phyloP scores from a whole-genome alignment of 2,329 filamentous ascomycete genomes.

The Pseudogymnoascus sp. region DNA sequence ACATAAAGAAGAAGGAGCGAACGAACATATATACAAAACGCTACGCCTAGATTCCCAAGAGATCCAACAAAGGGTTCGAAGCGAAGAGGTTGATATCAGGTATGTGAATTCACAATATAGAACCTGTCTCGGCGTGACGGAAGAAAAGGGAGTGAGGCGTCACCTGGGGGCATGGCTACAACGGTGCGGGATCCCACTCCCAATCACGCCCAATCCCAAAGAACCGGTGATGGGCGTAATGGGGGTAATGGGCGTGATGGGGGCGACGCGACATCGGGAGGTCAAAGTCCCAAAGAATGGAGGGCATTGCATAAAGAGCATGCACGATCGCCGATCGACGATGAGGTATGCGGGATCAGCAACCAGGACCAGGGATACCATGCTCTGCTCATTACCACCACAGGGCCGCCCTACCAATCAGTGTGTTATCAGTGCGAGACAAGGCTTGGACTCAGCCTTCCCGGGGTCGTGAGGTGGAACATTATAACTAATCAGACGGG shows the following conservation, averaged over 20 bases:
- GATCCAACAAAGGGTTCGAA: not conserved
- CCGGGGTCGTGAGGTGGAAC: slow-evolving; percentile 1
- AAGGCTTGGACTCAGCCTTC: slow-evolving; percentile 8
- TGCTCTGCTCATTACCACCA: slow-evolving; percentile 7
- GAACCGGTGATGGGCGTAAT: not conserved
- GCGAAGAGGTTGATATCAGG: not conserved
- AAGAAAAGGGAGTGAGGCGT: slow-evolving; percentile 6
- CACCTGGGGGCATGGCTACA: not conserved
- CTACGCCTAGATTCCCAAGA: not conserved
- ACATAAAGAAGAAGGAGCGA: not conserved
- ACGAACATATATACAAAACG: slow-evolving; percentile 5
- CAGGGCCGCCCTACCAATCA: slow-evolving; percentile 1
- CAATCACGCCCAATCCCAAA: not conserved
- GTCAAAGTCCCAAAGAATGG: not conserved
- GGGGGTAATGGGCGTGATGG: not conserved
- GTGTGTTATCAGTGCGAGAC: not conserved
- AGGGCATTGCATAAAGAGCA: not conserved
- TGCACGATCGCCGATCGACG: slow-evolving; percentile 7
- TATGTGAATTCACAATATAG: slow-evolving; percentile 1
- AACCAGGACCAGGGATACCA: slow-evolving; percentile 6
- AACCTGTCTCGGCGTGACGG: not conserved
- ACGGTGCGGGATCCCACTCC: not conserved
- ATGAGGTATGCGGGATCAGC: slow-evolving; percentile 7
- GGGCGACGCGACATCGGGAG: not conserved
- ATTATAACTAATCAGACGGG: not conserved